Evolutionary conservation across 2,329 filamentous ascomycete genomes (phyloP), one percentile per base, ranked within the genome.

Genomic region (Trichoderma koningii): DNA sequence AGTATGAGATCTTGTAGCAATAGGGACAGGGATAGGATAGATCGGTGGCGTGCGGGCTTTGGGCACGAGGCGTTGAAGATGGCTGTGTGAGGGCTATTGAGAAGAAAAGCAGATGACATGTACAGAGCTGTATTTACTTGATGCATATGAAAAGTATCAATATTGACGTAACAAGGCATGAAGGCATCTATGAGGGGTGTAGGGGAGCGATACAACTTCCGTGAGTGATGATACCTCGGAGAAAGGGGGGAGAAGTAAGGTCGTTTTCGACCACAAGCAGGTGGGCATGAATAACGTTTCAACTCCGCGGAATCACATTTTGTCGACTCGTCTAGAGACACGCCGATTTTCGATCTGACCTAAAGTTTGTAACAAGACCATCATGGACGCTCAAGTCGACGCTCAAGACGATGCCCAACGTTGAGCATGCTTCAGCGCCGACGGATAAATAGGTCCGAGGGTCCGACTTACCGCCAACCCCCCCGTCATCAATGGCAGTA

Each of bases 11-110:
- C 21, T 50, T 48, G 52, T 48, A 42, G 23, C 21, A 51, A 55
- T 45, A 38, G 17, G 41, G n/a, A 28, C 30, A 63, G 52, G 34
- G 44, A 50, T 17, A 63, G 50, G 50, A 63, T 63, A 63, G 50
- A 63, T 53, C 41, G 50, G 44, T 30, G 42, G 38, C n/a, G n/a
- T 7, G 23, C 48, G 14, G 60, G 41, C 14, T 47, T 47, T 55
- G 44, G 34, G 12, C 10, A 21, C 14, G 38, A 17, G 42, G 51
- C 52, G 51, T 63, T 63, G 51, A 38, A 9, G 47, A 56, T 14
- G 52, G 52, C 50, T 17, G 51, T 21, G 42, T 52, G 61, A 55
- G 30, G 41, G 51, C 41, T 63, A 14, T 44, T 50, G 30, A 34
- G 17, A 62, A 42, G 51, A 21, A 26, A n/a, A 55, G 44, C 21